phyloP scores from a whole-genome alignment of 1,284 basidiomycete species.

The Trichosporon ovoides region DNA sequence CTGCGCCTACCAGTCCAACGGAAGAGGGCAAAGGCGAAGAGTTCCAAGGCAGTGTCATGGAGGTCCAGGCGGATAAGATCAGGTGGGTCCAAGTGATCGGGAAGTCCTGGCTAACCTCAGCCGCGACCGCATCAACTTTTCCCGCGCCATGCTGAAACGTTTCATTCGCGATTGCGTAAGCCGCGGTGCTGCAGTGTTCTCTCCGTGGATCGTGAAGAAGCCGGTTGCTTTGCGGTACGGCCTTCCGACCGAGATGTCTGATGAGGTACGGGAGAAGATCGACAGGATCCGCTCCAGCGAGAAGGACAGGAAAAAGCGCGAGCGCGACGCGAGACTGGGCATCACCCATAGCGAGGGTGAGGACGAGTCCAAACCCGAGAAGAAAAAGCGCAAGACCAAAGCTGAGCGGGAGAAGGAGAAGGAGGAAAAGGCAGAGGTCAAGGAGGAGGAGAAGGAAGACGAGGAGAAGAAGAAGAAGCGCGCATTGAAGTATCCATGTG shows the following conservation, averaged over 20 bases:
- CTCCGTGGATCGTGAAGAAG: conserved; percentile 90
- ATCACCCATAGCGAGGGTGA: conserved; percentile 48
- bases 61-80: conserved; percentile 71
- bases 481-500: conserved; percentile 64
- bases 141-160: conserved; percentile 89
- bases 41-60: conserved; percentile 62
- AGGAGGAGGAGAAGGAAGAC: conserved; percentile 57
- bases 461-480: conserved; percentile 68
- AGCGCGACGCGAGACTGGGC: conserved; percentile 54
- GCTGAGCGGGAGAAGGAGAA: conserved; percentile 28
- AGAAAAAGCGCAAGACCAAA: conserved; percentile 70
- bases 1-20: background rate
- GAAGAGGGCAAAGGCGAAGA: conserved; percentile 44
- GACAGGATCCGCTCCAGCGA: conserved; percentile 75
- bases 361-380: conserved; percentile 56
- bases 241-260: conserved; percentile 76
- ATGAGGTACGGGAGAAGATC: conserved; percentile 71
- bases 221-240: conserved; percentile 75
- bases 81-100: conserved; percentile 55
- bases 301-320: conserved; percentile 79
- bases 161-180: conserved; percentile 92
- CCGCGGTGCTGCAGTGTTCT: conserved; percentile 81
- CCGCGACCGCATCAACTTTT: conserved; percentile 89
- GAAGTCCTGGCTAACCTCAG: conserved; percentile 48
- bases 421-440: conserved; percentile 51